A percentile compares a stretch with the other conserved stretches of the same genome.
Conservation (phyloP, 331 rosid genomes). For the Rosa hybrid region DNA sequence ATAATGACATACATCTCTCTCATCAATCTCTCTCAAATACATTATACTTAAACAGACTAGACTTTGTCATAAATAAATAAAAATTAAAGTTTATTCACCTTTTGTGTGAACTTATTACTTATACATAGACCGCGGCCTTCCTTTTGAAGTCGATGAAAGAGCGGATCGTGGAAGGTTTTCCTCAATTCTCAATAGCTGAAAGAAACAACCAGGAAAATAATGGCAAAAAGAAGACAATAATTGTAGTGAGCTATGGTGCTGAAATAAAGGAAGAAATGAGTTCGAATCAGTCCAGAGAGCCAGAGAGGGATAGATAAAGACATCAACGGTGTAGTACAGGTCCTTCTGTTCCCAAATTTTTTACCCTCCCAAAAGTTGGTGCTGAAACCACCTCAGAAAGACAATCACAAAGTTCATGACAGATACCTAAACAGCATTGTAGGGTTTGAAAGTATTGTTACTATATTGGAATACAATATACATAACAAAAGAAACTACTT, state of each 20-base stretch:
- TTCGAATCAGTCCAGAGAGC: not conserved
- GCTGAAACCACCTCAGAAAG: not conserved
- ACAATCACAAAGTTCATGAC: slow-evolving; percentile 7
- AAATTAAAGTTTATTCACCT: not conserved
- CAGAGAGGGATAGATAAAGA: not conserved
- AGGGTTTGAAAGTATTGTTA: not conserved
- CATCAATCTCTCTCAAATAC: too few species aligned
- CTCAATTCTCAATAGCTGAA: not conserved
- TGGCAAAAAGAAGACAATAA: not conserved
- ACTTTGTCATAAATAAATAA: not conserved
- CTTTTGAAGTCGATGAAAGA: not conserved
- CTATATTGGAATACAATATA: not conserved
- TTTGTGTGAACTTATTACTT: not conserved
- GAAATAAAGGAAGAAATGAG: not conserved
- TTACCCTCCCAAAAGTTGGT: not conserved
- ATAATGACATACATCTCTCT: too few species aligned
- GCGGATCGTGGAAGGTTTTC: not conserved
- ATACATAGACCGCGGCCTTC: not conserved
- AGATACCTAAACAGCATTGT: not conserved
- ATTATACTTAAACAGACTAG: not conserved
- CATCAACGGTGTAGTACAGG: not conserved
- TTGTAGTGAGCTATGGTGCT: not conserved
- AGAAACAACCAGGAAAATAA: not conserved
- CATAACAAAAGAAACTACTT: not conserved
- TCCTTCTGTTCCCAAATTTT: not conserved